Conservation (phyloP, 257 asterid genomes). For the Solanum gracilifrons region DNA sequence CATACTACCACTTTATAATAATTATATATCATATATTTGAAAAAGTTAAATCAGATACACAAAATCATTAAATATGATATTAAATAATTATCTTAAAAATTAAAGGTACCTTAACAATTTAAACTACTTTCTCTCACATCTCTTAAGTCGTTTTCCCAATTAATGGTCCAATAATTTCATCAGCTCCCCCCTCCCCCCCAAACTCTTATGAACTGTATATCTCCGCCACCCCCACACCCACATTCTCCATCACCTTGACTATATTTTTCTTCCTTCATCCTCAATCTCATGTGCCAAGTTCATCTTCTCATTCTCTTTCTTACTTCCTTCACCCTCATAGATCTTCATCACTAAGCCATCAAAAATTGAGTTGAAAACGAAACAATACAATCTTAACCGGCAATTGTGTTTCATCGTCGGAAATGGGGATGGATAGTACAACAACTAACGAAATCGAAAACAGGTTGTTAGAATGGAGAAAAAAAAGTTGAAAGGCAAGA, state of each 20-base stretch:
- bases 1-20: background rate
- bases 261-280: background rate
- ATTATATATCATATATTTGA: background rate
- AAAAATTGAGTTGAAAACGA: background rate
- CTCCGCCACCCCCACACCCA: background rate
- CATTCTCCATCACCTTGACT: background rate
- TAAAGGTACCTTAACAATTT: no score
- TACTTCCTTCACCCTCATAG: background rate
- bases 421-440: background rate
- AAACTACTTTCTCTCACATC: background rate
- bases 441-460: rapidly evolving
- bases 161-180: background rate
- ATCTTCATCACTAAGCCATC: background rate
- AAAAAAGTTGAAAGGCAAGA: background rate
- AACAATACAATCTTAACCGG: background rate
- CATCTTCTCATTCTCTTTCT: background rate
- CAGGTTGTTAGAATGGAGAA: background rate
- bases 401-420: background rate
- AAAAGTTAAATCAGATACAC: background rate
- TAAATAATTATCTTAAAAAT: no score
- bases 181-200: background rate
- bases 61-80: no score
- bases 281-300: background rate
- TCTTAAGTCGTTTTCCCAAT: background rate
- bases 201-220: background rate